Evolutionary conservation across 2,329 filamentous ascomycete genomes (phyloP).

Genomic region (Bimuria novae-zelandiae): DNA sequence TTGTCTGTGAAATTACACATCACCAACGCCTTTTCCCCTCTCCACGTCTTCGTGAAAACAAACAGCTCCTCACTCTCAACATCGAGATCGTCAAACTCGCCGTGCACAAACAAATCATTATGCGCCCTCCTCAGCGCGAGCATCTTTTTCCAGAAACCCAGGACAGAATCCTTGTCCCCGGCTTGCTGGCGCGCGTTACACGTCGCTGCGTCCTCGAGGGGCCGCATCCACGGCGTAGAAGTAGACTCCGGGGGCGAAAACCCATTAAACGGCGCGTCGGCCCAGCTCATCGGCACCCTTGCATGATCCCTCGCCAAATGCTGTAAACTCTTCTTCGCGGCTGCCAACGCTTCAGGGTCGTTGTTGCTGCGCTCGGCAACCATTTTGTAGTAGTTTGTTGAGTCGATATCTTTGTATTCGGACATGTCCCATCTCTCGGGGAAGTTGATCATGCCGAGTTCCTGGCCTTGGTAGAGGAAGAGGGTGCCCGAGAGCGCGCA

Average conservation of each 20-base stretch:
- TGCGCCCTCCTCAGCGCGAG: slow-evolving; percentile 61
- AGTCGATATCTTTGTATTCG: slow-evolving; percentile 60
- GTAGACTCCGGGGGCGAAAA: slow-evolving; percentile 57
- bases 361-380: slow-evolving; percentile 30
- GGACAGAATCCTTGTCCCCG: slow-evolving; percentile 51
- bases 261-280: slow-evolving; percentile 59
- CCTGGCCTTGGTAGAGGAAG: slow-evolving; percentile 58
- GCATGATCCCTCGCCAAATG: slow-evolving; percentile 68
- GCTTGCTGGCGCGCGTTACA: slow-evolving; percentile 64
- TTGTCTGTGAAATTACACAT: slow-evolving; percentile 44
- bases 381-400: slow-evolving; percentile 57
- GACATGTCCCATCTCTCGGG: slow-evolving; percentile 48
- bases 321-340: slow-evolving; percentile 59
- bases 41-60: slow-evolving; percentile 44
- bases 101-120: slow-evolving; percentile 65
- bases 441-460: slow-evolving; percentile 57
- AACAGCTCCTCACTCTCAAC: slow-evolving; percentile 63
- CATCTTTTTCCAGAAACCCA: slow-evolving; percentile 65
- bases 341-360: slow-evolving; percentile 46
- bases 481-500: slow-evolving; percentile 55
- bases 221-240: slow-evolving; percentile 64
- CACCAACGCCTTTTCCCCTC: slow-evolving; percentile 31
- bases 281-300: slow-evolving; percentile 72
- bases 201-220: slow-evolving; percentile 58
- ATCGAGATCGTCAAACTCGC: slow-evolving; percentile 60